These are phyloP conservation scores for Quercus gilva DNA, from an alignment of 306 rosid genomes.

Conservation along the genomic window DNA sequence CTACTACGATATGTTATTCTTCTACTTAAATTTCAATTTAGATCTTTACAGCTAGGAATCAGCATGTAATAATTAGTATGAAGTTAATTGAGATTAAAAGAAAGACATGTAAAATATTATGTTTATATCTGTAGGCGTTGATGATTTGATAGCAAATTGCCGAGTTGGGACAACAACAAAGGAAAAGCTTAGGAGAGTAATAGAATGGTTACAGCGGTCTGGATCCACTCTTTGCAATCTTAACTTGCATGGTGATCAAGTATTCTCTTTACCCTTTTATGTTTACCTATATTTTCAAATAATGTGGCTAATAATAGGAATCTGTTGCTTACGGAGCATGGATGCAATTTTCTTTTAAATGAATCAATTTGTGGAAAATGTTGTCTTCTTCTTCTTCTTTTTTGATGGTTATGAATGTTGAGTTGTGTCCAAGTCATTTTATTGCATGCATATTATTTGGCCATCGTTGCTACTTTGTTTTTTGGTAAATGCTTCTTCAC, in stretches of 20 bases:
- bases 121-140: constrained; percentile 40
- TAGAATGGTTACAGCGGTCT: constrained; percentile 64
- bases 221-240: constrained; percentile 35
- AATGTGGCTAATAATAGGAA: background rate
- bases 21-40: constrained; percentile 5
- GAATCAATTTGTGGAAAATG: background rate
- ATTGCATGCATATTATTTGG: background rate
- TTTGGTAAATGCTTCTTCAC: background rate
- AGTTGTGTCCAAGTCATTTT: background rate
- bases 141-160: constrained; percentile 54
- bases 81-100: background rate
- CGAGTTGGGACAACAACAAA: constrained; percentile 49
- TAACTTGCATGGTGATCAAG: constrained; percentile 33
- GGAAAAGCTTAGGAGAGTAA: constrained; percentile 64
- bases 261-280: constrained; percentile 23
- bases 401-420: background rate
- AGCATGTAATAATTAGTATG: background rate
- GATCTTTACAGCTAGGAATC: background rate
- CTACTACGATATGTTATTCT: background rate
- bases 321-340: background rate
- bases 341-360: background rate
- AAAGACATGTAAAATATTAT: background rate
- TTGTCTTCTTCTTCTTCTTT: background rate
- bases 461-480: background rate
- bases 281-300: constrained; percentile 4